Conservation (phyloP, 345 rosid species). For the Adansonia digitata region DNA sequence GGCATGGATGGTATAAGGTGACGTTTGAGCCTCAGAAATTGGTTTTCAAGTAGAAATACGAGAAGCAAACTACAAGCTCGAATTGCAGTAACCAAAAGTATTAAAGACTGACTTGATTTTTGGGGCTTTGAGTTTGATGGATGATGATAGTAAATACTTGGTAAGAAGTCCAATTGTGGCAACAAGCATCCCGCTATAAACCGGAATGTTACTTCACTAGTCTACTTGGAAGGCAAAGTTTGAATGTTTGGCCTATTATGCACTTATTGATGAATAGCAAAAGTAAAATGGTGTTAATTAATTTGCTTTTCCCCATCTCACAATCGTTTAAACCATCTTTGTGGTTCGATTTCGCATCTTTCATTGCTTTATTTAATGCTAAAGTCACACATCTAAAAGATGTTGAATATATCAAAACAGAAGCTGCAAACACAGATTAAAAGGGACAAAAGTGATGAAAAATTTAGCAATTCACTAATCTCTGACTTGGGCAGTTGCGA, state of each 20-base stretch:
- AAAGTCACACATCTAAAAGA: neutral
- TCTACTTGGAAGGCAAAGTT: neutral
- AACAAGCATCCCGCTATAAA: constrained; percentile 12
- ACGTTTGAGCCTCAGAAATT: constrained; percentile 32
- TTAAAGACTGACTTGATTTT: constrained; percentile 6
- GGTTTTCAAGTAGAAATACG: constrained; percentile 29
- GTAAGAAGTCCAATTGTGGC: constrained; percentile 46
- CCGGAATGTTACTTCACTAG: no score
- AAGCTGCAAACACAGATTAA: neutral
- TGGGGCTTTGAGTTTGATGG: constrained; percentile 41
- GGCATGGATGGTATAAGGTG: constrained; percentile 25
- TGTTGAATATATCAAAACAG: neutral
- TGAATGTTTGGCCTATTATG: neutral
- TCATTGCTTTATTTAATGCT: neutral
- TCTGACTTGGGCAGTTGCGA: neutral
- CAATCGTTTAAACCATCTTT: neutral
- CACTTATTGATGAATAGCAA: no score
- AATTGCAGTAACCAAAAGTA: constrained; percentile 24
- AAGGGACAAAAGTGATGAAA: neutral
- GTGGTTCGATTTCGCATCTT: neutral
- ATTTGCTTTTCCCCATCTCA: neutral
- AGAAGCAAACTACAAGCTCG: constrained; percentile 36
- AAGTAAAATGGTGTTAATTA: neutral
- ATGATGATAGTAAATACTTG: constrained; percentile 22
- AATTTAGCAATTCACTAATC: neutral